phyloP scores from a whole-genome alignment of 2,329 filamentous ascomycete genomes.

The Pseudogymnoascus pannorum region DNA sequence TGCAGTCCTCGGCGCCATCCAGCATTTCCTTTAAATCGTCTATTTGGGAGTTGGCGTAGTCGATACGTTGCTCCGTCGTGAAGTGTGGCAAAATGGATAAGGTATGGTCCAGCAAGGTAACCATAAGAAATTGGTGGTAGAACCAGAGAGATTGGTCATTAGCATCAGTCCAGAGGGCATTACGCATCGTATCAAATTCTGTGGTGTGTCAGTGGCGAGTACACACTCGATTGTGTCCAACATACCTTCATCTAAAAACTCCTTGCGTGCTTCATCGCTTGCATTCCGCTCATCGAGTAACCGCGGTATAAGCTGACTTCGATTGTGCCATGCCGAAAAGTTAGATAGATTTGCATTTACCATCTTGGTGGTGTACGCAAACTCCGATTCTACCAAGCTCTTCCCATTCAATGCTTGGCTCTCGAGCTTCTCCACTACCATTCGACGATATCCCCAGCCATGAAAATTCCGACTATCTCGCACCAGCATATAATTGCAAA shows the following conservation, averaged over 20 bases:
- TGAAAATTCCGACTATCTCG: conserved; percentile 90
- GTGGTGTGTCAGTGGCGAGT: conserved; percentile 15
- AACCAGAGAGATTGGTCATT: conserved; percentile 94
- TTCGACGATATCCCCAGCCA: conserved; percentile 85
- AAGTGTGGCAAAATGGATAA: conserved; percentile 60
- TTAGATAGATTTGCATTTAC: conserved; percentile 81
- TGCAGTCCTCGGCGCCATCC: conserved; percentile 61
- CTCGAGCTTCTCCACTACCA: conserved; percentile 71
- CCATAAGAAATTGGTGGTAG: conserved; percentile 84
- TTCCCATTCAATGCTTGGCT: conserved; percentile 41
- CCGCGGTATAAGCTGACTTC: conserved; percentile 73
- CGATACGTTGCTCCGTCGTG: conserved; percentile 50
- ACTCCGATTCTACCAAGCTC: conserved; percentile 72
- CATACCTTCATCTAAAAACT: conserved; percentile 65
- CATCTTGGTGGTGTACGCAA: conserved; percentile 86
- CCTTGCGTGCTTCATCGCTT: conserved; percentile 51
- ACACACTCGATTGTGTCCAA: background rate
- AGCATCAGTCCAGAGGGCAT: conserved; percentile 63
- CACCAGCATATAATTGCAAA: conserved; percentile 82
- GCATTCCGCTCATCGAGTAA: conserved; percentile 66
- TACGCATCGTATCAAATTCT: conserved; percentile 70
- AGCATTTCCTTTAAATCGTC: conserved; percentile 62
- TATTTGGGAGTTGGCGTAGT: conserved; percentile 64
- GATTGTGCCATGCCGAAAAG: conserved; percentile 94
- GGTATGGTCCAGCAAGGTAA: conserved; percentile 50